phyloP scores from a whole-genome alignment of 1,284 basidiomycete species.

The Agaricales sp. region DNA sequence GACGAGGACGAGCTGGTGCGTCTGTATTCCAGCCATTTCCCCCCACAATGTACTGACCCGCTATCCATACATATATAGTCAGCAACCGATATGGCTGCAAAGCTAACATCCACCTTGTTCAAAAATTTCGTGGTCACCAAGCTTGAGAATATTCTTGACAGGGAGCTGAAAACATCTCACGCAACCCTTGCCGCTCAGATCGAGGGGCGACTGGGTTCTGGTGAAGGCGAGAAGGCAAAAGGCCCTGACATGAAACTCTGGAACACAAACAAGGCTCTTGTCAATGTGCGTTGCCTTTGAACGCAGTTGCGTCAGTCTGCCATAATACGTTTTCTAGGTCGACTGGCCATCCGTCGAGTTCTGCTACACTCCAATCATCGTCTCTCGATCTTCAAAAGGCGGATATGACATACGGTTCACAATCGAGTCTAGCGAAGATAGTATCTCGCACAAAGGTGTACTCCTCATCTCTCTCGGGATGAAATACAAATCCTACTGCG shows the following conservation, averaged over 20 bases:
- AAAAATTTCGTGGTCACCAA: conserved; percentile 82
- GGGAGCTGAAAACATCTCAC: conserved; percentile 84
- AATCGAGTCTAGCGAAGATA: conserved; percentile 77
- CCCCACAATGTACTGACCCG: not conserved
- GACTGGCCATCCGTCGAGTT: conserved; percentile 88
- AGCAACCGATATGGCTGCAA: conserved; percentile 65
- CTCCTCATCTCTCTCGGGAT: conserved; percentile 84
- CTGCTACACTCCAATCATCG: conserved; percentile 92
- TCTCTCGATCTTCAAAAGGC: conserved; percentile 73
- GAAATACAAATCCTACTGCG: conserved; percentile 89
- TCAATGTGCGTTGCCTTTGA: conserved; percentile 41
- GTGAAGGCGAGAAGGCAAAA: conserved; percentile 65
- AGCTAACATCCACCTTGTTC: conserved; percentile 80
- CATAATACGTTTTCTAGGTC: conserved; percentile 36
- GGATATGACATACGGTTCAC: conserved; percentile 87
- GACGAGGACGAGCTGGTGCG: conserved; percentile 86
- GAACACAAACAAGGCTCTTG: conserved; percentile 69
- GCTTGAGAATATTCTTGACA: conserved; percentile 86
- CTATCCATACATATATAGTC: conserved; percentile 38
- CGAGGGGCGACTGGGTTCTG: conserved; percentile 80
- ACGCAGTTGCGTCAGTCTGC: conserved; percentile 5
- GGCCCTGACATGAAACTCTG: conserved; percentile 85
- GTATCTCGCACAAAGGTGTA: conserved; percentile 85
- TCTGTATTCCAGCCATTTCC: too few relatives aligned
- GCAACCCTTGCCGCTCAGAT: conserved; percentile 78